phyloP scores from a whole-genome alignment of 495 filamentous ascomycete species.

The Neurospora sp. region DNA sequence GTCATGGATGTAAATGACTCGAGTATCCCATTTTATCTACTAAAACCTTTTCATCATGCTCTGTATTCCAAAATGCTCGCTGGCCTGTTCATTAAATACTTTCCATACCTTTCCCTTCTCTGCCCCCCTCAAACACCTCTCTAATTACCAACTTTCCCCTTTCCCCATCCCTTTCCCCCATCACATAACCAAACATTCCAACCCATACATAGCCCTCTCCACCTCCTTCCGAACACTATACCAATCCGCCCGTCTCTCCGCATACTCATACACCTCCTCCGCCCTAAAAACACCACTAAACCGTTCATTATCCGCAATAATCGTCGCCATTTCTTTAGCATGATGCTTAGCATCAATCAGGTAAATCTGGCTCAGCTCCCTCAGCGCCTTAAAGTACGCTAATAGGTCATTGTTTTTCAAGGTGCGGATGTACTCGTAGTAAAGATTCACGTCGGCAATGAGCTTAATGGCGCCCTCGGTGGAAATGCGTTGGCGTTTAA shows the following conservation, averaged over 20 bases:
- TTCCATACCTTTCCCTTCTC: neutral
- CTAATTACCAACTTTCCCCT: neutral
- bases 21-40: neutral
- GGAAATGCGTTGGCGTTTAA: slow-evolving; percentile 89
- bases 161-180: slow-evolving; percentile 3
- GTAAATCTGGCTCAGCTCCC: slow-evolving; percentile 92
- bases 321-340: slow-evolving; percentile 87
- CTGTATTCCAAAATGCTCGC: neutral
- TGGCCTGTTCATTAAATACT: neutral
- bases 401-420: slow-evolving; percentile 75
- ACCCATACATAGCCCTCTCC: slow-evolving; percentile 95
- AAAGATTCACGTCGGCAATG: slow-evolving; percentile 94
- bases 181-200: slow-evolving; percentile 85
- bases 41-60: neutral
- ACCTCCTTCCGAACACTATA: slow-evolving; percentile 75
- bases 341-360: slow-evolving; percentile 79
- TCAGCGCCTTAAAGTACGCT: slow-evolving; percentile 82
- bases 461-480: slow-evolving; percentile 84
- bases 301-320: slow-evolving; percentile 85
- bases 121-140: no score
- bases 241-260: slow-evolving; percentile 90
- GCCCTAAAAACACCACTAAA: slow-evolving; percentile 88
- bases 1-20: neutral
- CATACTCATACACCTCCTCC: slow-evolving; percentile 97
- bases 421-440: slow-evolving; percentile 72